Conservation (phyloP, 306 rosid species). For the Cicer cuneatum region DNA sequence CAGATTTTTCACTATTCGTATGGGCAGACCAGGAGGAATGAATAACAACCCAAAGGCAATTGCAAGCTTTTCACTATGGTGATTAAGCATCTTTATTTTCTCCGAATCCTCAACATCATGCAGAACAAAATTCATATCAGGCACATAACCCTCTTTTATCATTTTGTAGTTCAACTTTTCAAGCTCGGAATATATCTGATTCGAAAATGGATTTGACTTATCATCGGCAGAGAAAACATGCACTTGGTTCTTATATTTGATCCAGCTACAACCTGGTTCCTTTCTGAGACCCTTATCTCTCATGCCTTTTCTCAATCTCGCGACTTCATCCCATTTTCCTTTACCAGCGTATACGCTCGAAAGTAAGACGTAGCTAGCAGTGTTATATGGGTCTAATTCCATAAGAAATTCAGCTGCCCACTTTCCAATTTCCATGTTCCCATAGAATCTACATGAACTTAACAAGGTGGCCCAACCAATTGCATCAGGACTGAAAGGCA, state of each 20-base stretch:
- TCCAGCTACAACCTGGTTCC: constrained; percentile 97
- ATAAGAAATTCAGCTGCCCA: constrained; percentile 89
- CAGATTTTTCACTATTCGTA: constrained; percentile 79
- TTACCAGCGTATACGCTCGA: constrained; percentile 83
- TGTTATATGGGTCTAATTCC: constrained; percentile 83
- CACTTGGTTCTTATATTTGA: constrained; percentile 77
- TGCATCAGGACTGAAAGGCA: constrained; percentile 83
- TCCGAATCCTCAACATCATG: constrained; percentile 87
- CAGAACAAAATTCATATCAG: constrained; percentile 79
- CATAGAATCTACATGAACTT: constrained; percentile 78
- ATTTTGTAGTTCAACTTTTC: constrained; percentile 67
- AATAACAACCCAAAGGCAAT: constrained; percentile 88
- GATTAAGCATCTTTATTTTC: constrained; percentile 79
- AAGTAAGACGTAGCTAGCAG: constrained; percentile 84
- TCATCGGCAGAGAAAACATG: constrained; percentile 88
- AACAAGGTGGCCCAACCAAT: constrained; percentile 90
- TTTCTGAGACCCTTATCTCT: constrained; percentile 78
- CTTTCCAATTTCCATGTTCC: constrained; percentile 75
- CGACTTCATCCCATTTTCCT: constrained; percentile 85
- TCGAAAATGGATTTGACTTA: constrained; percentile 69
- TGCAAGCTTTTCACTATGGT: constrained; percentile 93
- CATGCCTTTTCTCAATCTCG: constrained; percentile 81
- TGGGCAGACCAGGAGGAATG: constrained; percentile 72
- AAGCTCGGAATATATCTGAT: constrained; percentile 77
- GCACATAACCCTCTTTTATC: constrained; percentile 77